phyloP scores from a whole-genome alignment of 768 basidiomycete genomes.

The Kwoniella sp. region DNA sequence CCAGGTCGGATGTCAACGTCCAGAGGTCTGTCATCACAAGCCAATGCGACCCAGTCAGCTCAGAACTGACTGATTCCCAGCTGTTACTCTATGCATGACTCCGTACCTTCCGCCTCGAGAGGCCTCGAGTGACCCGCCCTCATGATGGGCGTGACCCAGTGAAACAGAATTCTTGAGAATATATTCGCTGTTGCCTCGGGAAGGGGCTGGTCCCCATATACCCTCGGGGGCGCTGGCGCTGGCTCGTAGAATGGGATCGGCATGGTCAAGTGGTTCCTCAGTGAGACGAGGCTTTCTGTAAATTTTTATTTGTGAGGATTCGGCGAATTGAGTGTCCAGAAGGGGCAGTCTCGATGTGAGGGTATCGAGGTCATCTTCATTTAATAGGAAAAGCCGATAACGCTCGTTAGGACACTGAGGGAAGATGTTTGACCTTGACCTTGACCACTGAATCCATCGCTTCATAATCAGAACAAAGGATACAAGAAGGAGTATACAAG shows the following conservation, averaged over 20 bases:
- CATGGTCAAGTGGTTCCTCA: conserved; percentile 15
- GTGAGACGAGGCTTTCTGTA: too few relatives aligned
- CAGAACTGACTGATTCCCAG: too few relatives aligned
- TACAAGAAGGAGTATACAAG: not conserved
- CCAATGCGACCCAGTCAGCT: too few relatives aligned
- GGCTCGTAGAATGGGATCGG: conserved; percentile 42
- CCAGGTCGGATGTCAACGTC: conserved; percentile 16
- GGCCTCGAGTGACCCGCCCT: conserved; percentile 43
- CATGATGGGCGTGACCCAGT: conserved; percentile 44
- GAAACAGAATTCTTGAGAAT: conserved; percentile 34
- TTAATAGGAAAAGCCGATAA: too few relatives aligned
- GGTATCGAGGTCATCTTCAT: too few relatives aligned
- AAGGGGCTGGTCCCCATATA: conserved; percentile 26
- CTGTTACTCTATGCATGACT: not conserved
- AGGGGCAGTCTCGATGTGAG: too few relatives aligned
- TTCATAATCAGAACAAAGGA: conserved; percentile 11
- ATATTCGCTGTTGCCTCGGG: conserved; percentile 30
- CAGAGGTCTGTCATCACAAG: conserved; percentile 34
- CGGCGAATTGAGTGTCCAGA: too few relatives aligned
- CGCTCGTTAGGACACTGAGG: too few relatives aligned
- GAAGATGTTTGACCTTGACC: too few relatives aligned
- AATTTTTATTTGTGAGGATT: too few relatives aligned
- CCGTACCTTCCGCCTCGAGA: conserved; percentile 32
- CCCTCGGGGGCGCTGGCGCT: conserved; percentile 27
- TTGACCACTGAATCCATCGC: too few relatives aligned